Evolutionary conservation across 352 stramenopile genomes (phyloP), one percentile per base, ranked within the genome.

Genomic region (Globisporangium nagaii): DNA sequence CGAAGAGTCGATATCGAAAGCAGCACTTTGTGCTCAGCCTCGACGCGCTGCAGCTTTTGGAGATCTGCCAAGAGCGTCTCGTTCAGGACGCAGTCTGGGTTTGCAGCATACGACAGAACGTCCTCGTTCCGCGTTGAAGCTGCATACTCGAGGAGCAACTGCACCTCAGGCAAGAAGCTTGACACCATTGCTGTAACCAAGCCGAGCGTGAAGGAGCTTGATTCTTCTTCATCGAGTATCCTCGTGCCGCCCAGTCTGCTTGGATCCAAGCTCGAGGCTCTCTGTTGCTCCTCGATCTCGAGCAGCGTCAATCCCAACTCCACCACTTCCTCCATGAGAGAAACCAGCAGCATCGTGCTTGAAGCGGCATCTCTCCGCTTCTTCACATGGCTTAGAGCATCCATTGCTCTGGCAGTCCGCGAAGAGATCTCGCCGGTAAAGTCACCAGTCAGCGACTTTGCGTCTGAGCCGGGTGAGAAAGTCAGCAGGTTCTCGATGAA

Each of bases 401-500:
- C 48, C 20, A 71, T 55, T 22, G 67, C 64, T 49, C 50, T 66
- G 6, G n/a, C 13, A 17, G 49, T 27, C 8, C 65, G 56, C 11
- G 22, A 19, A 12, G 58, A 37, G 36, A 68, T 55, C 15, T 71
- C 50, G 19, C 24, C 30, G 7, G 31, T 17, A 3, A 63, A n/a
- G 22, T 20, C 28, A 25, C 9, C 49, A 53, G 17, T 19, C 17
- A 35, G 25, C 17, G 45, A 34, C 20, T 12, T 34, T 2, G 37
- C 5, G 7, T 65, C 36, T 9, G 20, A 32, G 20, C 19, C 35
- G 56, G 35, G 37, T 22, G 46, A 53, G 28, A 70, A 57, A 4
- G 56, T 70, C 8, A 88, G 57, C 35, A 90, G 51, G 19, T 90
- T 90, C 53, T 88, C 77, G 6, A 85, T 72, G 41, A 75, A 88